These are phyloP conservation scores for Colletotrichum tamarilloi DNA, from an alignment of 2,329 filamentous ascomycete species.

Conservation along the genomic window DNA sequence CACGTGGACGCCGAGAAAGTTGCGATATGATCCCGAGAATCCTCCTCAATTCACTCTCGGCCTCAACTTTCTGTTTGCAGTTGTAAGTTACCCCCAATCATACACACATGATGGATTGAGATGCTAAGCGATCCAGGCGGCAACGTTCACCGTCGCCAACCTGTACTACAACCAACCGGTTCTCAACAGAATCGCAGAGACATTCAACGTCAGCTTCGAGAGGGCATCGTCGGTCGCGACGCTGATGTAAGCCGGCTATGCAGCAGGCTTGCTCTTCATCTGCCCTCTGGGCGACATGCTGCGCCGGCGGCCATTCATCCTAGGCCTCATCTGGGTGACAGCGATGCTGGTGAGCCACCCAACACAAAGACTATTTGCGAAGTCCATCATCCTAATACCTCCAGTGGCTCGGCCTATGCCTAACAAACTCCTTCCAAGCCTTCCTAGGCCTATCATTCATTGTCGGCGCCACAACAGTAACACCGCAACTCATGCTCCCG, in stretches of 20 bases:
- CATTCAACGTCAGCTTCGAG: constrained; percentile 78
- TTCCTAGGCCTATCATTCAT: constrained; percentile 80
- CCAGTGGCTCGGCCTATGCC: constrained; percentile 76
- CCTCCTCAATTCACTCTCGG: constrained; percentile 76
- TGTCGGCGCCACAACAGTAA: constrained; percentile 82
- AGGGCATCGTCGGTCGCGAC: constrained; percentile 76
- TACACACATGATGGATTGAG: neutral
- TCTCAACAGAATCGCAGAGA: constrained; percentile 77
- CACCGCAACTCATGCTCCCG: constrained; percentile 83
- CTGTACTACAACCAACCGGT: constrained; percentile 87
- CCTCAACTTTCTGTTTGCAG: constrained; percentile 77
- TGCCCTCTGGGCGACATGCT: constrained; percentile 81
- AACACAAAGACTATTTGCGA: fast-evolving
- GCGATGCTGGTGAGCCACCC: constrained; percentile 68
- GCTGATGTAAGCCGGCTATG: constrained; percentile 83
- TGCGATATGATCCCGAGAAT: constrained; percentile 73
- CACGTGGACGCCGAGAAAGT: constrained; percentile 71
- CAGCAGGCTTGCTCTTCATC: constrained; percentile 76
- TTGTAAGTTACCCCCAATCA: constrained; percentile 53
- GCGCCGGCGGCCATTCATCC: constrained; percentile 74
- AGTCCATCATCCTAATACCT: neutral
- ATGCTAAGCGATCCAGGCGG: constrained; percentile 49
- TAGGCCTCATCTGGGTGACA: constrained; percentile 74
- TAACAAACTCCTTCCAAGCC: constrained; percentile 71
- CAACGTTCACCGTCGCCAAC: constrained; percentile 80